phyloP scores from a whole-genome alignment of 495 filamentous ascomycete genomes.

The Talaromyces ruber region DNA sequence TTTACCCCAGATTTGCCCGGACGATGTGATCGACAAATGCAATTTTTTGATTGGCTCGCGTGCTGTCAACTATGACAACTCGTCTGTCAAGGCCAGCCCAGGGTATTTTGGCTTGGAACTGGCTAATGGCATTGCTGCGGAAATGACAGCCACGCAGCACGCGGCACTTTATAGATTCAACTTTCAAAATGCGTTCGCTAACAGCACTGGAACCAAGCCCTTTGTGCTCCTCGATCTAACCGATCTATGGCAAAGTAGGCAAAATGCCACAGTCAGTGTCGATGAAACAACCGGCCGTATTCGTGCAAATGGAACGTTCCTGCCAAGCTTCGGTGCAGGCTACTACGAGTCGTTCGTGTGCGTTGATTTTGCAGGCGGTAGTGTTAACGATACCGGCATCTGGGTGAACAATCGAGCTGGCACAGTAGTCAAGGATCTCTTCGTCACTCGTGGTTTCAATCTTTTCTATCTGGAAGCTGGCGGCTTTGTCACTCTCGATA shows the following conservation, averaged over 20 bases:
- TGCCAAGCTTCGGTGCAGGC: conserved; percentile 53
- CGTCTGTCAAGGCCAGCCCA: conserved; percentile 50
- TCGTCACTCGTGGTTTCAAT: conserved; percentile 43
- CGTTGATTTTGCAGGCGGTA: conserved; percentile 49
- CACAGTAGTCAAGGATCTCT: conserved; percentile 41
- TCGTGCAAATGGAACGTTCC: conserved; percentile 55
- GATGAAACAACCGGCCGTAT: conserved; percentile 54
- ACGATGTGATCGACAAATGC: conserved; percentile 53
- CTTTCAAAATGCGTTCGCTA: conserved; percentile 42
- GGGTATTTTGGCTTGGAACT: conserved; percentile 61
- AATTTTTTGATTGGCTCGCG: conserved; percentile 44
- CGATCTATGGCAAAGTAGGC: conserved; percentile 55
- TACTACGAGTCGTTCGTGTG: conserved; percentile 49
- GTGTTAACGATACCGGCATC: conserved; percentile 47
- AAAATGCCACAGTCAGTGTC: conserved; percentile 51
- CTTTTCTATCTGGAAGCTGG: conserved; percentile 50
- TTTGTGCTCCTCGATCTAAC: conserved; percentile 58
- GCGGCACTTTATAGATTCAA: conserved; percentile 62
- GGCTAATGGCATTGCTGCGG: conserved; percentile 47
- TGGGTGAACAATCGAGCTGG: conserved; percentile 51
- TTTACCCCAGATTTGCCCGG: conserved; percentile 57
- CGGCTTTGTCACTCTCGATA: conserved; percentile 42
- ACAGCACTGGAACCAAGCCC: conserved; percentile 35
- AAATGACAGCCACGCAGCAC: conserved; percentile 62
- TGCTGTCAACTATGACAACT: conserved; percentile 35